A percentile compares a stretch with the other conserved stretches of the same genome.
Conservation (phyloP, 805 yeast genomes). For the Nakazawaea pomicola region DNA sequence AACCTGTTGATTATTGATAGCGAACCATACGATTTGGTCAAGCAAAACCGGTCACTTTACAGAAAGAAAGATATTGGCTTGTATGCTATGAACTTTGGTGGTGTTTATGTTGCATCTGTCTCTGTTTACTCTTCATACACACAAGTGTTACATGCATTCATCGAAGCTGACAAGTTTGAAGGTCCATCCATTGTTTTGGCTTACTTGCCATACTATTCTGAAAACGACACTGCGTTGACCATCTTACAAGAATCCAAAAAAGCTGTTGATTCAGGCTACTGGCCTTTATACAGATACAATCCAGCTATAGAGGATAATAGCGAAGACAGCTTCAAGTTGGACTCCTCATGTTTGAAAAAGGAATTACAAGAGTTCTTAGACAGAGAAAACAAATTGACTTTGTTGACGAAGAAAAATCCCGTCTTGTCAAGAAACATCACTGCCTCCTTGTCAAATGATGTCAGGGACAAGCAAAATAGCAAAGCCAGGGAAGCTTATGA, state of each 20-base stretch:
- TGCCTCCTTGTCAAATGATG: conserved; percentile 55
- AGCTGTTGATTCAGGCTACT: conserved; percentile 91
- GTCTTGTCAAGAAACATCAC: conserved; percentile 69
- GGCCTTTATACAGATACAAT: conserved; percentile 90
- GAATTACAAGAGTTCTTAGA: conserved; percentile 78
- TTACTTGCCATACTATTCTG: conserved; percentile 71
- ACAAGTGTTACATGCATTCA: conserved; percentile 80
- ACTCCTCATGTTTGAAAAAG: conserved; percentile 75
- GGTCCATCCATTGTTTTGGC: conserved; percentile 94
- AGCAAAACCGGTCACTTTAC: conserved; percentile 35
- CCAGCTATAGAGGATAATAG: conserved; percentile 49
- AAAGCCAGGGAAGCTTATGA: conserved; percentile 76
- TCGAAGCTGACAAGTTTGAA: conserved; percentile 82
- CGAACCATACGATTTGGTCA: conserved; percentile 52
- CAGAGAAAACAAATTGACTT: conserved; percentile 82
- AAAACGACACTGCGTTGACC: conserved; percentile 62
- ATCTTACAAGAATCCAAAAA: conserved; percentile 81
- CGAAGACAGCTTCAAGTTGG: conserved; percentile 64
- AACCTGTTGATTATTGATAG: conserved; percentile 86
- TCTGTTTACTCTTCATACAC: conserved; percentile 93
- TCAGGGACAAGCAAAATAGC: conserved; percentile 52
- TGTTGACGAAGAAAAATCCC: conserved; percentile 69
- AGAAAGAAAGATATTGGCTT: conserved; percentile 91
- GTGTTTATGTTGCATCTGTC: conserved; percentile 87
- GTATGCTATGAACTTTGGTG: conserved; percentile 90